Evolutionary conservation across 2,329 filamentous ascomycete species (phyloP).

Genomic region (Chlorencoelia australis): DNA sequence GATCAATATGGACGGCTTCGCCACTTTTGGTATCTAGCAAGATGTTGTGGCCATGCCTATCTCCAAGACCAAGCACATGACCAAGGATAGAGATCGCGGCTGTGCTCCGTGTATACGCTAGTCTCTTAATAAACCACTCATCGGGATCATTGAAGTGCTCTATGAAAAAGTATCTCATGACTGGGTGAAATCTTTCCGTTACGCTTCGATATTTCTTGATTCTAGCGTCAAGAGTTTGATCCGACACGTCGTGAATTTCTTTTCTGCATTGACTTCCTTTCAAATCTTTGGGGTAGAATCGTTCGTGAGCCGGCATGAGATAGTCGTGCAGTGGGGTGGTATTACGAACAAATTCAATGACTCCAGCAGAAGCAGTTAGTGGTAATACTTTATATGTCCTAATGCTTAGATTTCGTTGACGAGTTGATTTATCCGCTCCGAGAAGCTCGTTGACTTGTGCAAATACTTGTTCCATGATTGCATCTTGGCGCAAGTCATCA

Average conservation of each 20-base stretch:
- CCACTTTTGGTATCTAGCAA: constrained; percentile 81
- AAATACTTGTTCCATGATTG: constrained; percentile 99
- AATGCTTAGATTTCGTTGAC: constrained; percentile 80
- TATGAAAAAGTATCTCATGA: constrained; percentile 95
- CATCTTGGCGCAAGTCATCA: constrained; percentile 92
- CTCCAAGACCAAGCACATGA: constrained; percentile 83
- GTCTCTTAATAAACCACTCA: constrained; percentile 83
- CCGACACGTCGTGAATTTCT: constrained; percentile 65
- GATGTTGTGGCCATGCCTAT: constrained; percentile 95
- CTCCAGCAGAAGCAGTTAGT: constrained; percentile 70
- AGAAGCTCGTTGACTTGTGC: constrained; percentile 87
- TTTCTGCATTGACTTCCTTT: constrained; percentile 68
- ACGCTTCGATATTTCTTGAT: constrained; percentile 69
- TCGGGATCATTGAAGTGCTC: constrained; percentile 89
- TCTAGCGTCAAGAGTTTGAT: constrained; percentile 57
- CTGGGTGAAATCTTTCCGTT: constrained; percentile 74
- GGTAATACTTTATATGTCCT: constrained; percentile 96
- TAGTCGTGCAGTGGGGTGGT: constrained; percentile 89
- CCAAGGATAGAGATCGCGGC: constrained; percentile 93
- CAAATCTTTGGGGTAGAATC: constrained; percentile 76
- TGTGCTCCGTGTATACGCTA: constrained; percentile 87
- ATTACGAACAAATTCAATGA: constrained; percentile 95
- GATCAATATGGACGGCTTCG: constrained; percentile 92
- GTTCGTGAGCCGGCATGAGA: constrained; percentile 79
- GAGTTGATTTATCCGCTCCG: constrained; percentile 74